These are phyloP conservation scores for Bryoerythrophyllum caledonicum DNA, from an alignment of 225 moss, liverwort and hornwort genomes.

Conservation along the genomic window DNA sequence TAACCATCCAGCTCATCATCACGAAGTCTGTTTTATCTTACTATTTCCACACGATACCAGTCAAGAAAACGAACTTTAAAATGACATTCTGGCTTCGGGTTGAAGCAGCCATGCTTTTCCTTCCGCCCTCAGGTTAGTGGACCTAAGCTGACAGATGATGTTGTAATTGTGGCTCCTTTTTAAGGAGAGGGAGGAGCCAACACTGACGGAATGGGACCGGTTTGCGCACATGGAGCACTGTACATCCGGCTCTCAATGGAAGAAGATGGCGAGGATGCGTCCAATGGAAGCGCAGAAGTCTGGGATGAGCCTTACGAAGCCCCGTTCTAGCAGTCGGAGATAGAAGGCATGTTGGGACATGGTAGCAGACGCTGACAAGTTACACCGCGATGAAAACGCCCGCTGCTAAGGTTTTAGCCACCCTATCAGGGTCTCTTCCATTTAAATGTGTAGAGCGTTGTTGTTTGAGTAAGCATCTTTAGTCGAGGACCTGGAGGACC, in stretches of 20 bases:
- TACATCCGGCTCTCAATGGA: conserved; percentile 98
- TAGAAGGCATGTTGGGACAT: conserved; percentile 17
- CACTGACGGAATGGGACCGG: conserved; percentile 97
- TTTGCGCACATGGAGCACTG: conserved; percentile 98
- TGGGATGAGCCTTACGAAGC: conserved; percentile 99
- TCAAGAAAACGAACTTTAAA: neutral
- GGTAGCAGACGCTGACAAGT: conserved; percentile 1
- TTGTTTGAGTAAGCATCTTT: conserved; percentile 28
- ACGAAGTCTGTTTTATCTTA: neutral
- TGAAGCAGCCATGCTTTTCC: neutral
- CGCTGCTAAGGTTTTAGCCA: conserved; percentile 20
- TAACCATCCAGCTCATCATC: neutral
- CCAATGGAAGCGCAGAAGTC: conserved; percentile 95
- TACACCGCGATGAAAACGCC: conserved; percentile 2
- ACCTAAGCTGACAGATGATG: conserved; percentile 2
- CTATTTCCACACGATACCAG: neutral
- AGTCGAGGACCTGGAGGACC: conserved; percentile 34
- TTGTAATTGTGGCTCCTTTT: conserved; percentile 23
- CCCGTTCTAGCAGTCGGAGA: conserved; percentile 74
- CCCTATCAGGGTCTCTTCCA: conserved; percentile 24
- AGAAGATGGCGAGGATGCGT: conserved; percentile 98
- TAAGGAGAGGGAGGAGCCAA: conserved; percentile 96
- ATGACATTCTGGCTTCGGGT: neutral
- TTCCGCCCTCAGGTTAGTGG: neutral
- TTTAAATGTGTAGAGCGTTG: conserved; percentile 4